These are phyloP conservation scores for Trichoderma koningii DNA, from an alignment of 2,329 filamentous ascomycete species.

Conservation along the genomic window DNA sequence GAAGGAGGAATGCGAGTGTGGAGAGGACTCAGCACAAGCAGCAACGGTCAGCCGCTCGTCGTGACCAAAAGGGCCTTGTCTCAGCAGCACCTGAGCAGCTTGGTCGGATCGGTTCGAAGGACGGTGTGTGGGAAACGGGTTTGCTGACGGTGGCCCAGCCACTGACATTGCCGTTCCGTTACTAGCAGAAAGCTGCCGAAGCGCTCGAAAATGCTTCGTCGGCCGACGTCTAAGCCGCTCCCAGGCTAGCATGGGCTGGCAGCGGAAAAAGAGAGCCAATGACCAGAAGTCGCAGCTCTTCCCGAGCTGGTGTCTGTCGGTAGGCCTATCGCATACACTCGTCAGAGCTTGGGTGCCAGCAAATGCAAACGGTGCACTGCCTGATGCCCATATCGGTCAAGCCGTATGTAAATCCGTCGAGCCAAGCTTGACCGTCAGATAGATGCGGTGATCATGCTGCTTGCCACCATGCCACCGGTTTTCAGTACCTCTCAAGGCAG, in stretches of 20 bases:
- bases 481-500: slow-evolving; percentile 12
- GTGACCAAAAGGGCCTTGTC: slow-evolving; percentile 11
- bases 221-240: slow-evolving; percentile 21
- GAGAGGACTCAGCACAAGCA: not conserved
- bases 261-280: slow-evolving; percentile 8
- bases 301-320: slow-evolving; percentile 7
- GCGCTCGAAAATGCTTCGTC: slow-evolving; percentile 16
- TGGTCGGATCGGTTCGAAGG: slow-evolving; percentile 7
- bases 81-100: slow-evolving; percentile 12
- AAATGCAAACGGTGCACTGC: not conserved
- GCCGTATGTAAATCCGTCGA: not conserved
- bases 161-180: slow-evolving; percentile 22
- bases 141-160: slow-evolving; percentile 26
- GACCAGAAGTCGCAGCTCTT: not conserved
- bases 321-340: not conserved
- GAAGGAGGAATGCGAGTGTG: not conserved
- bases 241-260: slow-evolving; percentile 9
- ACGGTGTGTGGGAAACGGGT: slow-evolving; percentile 11
- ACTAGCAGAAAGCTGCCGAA: slow-evolving; percentile 5
- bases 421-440: not conserved
- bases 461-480: slow-evolving; percentile 2
- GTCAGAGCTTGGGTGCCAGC: not conserved
- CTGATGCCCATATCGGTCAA: not conserved
- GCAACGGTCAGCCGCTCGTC: slow-evolving; percentile 11
- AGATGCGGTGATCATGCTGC: not conserved